A percentile compares a stretch with the other conserved stretches of the same genome.
Conservation (phyloP, 2,329 filamentous ascomycete species). For the Trichoderma breve region DNA sequence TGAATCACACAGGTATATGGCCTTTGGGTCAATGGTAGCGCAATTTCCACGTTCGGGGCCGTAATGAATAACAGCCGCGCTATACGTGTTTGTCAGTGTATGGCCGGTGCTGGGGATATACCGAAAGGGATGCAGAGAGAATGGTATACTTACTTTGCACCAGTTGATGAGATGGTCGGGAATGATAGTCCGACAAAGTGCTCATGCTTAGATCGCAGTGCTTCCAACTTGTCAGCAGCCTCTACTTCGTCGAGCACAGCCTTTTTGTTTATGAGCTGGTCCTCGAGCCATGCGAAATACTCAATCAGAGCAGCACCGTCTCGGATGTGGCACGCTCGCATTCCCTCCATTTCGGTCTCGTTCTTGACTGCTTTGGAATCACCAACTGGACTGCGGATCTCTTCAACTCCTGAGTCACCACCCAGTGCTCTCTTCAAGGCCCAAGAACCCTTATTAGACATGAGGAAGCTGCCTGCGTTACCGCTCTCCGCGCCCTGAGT, state of each 20-base stretch:
- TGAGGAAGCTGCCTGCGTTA: slow-evolving; percentile 65
- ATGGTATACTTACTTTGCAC: slow-evolving; percentile 58
- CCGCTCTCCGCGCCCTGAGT: slow-evolving; percentile 32
- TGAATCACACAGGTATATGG: slow-evolving; percentile 93
- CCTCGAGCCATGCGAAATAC: slow-evolving; percentile 95
- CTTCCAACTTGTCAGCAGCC: slow-evolving; percentile 87
- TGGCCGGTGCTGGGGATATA: background rate
- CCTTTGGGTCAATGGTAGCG: slow-evolving; percentile 76
- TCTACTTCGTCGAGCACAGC: slow-evolving; percentile 79
- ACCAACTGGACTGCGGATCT: slow-evolving; percentile 79
- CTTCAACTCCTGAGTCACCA: slow-evolving; percentile 80
- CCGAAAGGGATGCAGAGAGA: background rate
- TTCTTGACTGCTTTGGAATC: slow-evolving; percentile 97
- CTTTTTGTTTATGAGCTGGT: slow-evolving; percentile 75
- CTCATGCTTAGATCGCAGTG: slow-evolving; percentile 64
- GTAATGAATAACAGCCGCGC: slow-evolving; percentile 95
- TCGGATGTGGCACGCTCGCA: slow-evolving; percentile 89
- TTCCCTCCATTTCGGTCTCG: slow-evolving; percentile 80
- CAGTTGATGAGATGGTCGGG: slow-evolving; percentile 92
- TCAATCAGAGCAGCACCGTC: slow-evolving; percentile 88
- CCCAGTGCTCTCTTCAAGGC: slow-evolving; percentile 83
- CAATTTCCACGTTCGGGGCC: slow-evolving; percentile 81
- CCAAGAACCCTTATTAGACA: slow-evolving; percentile 91
- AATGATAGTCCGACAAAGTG: slow-evolving; percentile 90
- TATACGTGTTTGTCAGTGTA: slow-evolving; percentile 36